Evolutionary conservation across 805 yeast species (phyloP).

Genomic region (Suhomyces vadensis): DNA sequence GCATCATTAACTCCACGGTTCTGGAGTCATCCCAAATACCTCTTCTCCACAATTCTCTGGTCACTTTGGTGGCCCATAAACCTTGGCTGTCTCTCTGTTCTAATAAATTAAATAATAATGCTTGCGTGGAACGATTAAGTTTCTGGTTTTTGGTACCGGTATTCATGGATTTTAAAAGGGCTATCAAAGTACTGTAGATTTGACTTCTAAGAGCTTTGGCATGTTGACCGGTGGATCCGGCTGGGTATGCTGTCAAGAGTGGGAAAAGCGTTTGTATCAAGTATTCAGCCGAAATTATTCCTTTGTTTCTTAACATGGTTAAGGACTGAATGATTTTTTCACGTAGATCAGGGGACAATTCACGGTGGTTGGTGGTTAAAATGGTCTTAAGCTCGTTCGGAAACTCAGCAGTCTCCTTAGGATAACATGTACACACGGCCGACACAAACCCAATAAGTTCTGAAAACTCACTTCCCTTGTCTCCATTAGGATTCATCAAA

Average conservation of each 20-base stretch:
- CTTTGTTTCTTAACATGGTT: constrained; percentile 87
- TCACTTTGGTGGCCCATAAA: constrained; percentile 92
- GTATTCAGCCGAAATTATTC: constrained; percentile 72
- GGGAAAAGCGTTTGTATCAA: constrained; percentile 90
- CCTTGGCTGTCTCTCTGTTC: constrained; percentile 80
- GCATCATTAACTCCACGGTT: constrained; percentile 96
- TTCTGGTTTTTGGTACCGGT: constrained; percentile 89
- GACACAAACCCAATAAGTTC: constrained; percentile 89
- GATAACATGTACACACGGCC: constrained; percentile 88
- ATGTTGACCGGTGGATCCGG: constrained; percentile 53
- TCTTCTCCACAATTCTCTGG: constrained; percentile 95
- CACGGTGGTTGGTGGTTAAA: constrained; percentile 73
- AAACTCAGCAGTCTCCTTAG: constrained; percentile 80
- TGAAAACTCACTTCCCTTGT: constrained; percentile 65
- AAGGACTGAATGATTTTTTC: constrained; percentile 90
- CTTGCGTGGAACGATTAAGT: constrained; percentile 87
- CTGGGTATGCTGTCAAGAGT: constrained; percentile 63
- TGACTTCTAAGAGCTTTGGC: constrained; percentile 83
- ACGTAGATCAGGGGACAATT: constrained; percentile 78
- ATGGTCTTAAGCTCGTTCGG: constrained; percentile 78
- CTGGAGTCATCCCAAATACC: constrained; percentile 98
- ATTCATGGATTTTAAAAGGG: constrained; percentile 78
- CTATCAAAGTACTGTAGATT: constrained; percentile 75
- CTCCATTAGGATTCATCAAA: constrained; percentile 62
- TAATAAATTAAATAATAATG: constrained; percentile 80